These are phyloP conservation scores for Suillus fuscotomentosus DNA, from an alignment of 768 basidiomycete genomes.

Conservation along the genomic window DNA sequence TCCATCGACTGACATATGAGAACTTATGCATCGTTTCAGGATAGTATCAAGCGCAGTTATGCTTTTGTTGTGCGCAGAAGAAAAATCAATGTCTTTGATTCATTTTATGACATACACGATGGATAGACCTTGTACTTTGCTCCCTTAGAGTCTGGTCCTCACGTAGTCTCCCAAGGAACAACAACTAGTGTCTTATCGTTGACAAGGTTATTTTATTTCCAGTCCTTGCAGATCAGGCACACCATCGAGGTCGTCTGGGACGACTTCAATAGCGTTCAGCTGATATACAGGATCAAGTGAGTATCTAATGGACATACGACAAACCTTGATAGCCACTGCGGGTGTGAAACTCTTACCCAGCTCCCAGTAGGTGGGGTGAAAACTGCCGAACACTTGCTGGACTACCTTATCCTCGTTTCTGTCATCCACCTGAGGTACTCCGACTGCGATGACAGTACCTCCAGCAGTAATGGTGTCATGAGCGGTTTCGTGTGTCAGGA, in stretches of 20 bases:
- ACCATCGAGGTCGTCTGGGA: slow-evolving; percentile 35
- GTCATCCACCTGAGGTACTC: not conserved
- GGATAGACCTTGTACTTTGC: slow-evolving; percentile 19
- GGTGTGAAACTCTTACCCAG: slow-evolving; percentile 11
- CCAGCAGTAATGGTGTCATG: slow-evolving; percentile 30
- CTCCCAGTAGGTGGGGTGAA: slow-evolving; percentile 2
- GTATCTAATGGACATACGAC: not conserved
- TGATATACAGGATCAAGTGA: not conserved
- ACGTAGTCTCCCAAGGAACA: slow-evolving; percentile 30
- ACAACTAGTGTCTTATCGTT: slow-evolving; percentile 40
- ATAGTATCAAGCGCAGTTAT: not conserved
- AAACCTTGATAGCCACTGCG: slow-evolving; percentile 18
- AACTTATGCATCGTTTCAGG: not conserved
- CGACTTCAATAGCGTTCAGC: slow-evolving; percentile 35
- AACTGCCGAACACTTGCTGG: not conserved
- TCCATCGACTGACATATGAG: not conserved
- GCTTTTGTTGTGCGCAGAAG: not conserved
- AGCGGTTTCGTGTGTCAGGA: slow-evolving; percentile 30
- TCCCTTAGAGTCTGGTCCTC: slow-evolving; percentile 30
- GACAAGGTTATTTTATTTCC: slow-evolving; percentile 29
- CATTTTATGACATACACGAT: not conserved
- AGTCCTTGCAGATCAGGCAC: slow-evolving; percentile 35
- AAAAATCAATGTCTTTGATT: not conserved
- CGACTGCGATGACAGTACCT: slow-evolving; percentile 25
- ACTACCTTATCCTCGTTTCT: slow-evolving; percentile 4